Conservation (phyloP, 2,329 filamentous ascomycete genomes). For the Hypoxylon sp. region DNA sequence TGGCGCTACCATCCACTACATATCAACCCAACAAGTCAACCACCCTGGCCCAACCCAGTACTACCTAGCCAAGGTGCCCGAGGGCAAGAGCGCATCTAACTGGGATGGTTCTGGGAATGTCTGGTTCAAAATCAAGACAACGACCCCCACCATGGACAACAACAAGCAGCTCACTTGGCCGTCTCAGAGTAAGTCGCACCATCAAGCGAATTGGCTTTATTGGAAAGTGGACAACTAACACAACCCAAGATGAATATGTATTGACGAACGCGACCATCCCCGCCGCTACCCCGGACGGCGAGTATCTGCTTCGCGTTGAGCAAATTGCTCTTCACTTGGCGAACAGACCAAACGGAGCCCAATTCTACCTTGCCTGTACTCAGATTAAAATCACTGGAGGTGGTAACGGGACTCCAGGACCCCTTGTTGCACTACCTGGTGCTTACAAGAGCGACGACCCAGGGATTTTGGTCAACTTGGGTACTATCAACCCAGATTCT, state of each 20-base stretch:
- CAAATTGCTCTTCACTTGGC: conserved; percentile 60
- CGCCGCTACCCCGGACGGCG: conserved; percentile 53
- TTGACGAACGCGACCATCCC: conserved; percentile 57
- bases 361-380: conserved; percentile 59
- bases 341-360: conserved; percentile 54
- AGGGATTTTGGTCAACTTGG: conserved; percentile 54
- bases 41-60: conserved; percentile 60
- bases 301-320: conserved; percentile 59
- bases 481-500: conserved; percentile 46
- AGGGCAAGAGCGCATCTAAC: conserved; percentile 52
- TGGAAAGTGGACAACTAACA: neutral
- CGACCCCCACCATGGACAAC: conserved; percentile 61
- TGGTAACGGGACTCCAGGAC: conserved; percentile 54
- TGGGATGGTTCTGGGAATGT: conserved; percentile 58
- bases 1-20: conserved; percentile 55
- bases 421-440: conserved; percentile 53
- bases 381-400: conserved; percentile 58
- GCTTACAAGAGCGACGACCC: conserved; percentile 55
- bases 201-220: neutral
- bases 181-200: conserved; percentile 51
- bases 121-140: conserved; percentile 58
- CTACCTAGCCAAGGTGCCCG: conserved; percentile 58
- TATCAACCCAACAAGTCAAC: conserved; percentile 57
- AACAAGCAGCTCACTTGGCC: conserved; percentile 63
- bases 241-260: conserved; percentile 52